Base-by-base conservation (phyloP, 2,329 filamentous ascomycete species). In the Ophiostoma ulmi region DNA sequence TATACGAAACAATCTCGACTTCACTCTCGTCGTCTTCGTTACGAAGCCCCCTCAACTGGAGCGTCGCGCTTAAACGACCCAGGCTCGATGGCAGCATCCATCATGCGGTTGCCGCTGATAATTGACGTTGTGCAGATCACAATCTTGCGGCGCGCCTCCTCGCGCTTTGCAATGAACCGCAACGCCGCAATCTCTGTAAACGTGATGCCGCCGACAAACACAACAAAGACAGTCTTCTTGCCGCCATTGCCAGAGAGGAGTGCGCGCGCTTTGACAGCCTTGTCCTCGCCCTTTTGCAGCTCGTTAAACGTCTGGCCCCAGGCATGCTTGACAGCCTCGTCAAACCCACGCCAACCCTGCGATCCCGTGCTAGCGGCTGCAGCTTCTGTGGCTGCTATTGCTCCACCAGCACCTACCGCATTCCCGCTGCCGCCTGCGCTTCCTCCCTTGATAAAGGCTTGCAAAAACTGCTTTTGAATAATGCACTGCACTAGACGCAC, bases 131-230 rank as follows among this genome's bases (percentile, higher is more conserved):
- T 94, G 79, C 92, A 96, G 77, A 99, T 94, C 67, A 99, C 84
- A 75, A 99, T 90, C 77, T 92, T 92, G 78, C 91, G 67, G 35
- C 73, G 74, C 1, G 67, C 74, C 61, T 65, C 61, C 11, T 48
- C 58, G 3, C 36, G 73, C 39, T 36, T n/a, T 5, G 91, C 92
- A 75, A 99, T 90, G 78, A 97, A 98, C 70, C 96, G 86, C 77
- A 99, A 79, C 26, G 96, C 95, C 58, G 96, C 93, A 78, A 99
- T 94, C 80, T 99, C 95, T 0, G 95, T 94, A 77, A 96, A 97
- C 0, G 93, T 97, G 70, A 99, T 91, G 1, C 95, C 96, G n/a
- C 95, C 95, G 22, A 99, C 83, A 80, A 98, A 98, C 75, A 98
- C 97, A n/a, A 99, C 90, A 77, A 97, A 92, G 0, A 97, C 90